Conservation (phyloP, 2,329 filamentous ascomycete species). For the Fusarium neocosmosporiellum region DNA sequence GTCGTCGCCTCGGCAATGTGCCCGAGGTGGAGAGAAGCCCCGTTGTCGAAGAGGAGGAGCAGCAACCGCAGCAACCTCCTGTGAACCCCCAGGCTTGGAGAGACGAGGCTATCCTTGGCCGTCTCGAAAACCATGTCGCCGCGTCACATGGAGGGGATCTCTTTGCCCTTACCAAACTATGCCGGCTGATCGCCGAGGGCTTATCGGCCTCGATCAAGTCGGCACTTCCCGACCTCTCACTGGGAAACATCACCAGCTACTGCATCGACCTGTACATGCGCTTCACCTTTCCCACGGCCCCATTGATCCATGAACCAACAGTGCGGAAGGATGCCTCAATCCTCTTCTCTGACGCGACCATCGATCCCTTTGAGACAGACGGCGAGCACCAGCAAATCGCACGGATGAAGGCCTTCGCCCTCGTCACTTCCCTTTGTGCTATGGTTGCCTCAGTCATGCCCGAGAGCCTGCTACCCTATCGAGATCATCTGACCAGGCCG, state of each 20-base stretch:
- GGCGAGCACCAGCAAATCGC: not conserved
- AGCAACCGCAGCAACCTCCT: not conserved
- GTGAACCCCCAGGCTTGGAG: not conserved
- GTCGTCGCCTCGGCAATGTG: not conserved
- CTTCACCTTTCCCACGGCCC: not conserved
- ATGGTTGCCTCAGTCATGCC: not conserved
- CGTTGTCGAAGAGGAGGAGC: not conserved
- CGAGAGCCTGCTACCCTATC: not conserved
- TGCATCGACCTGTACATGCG: not conserved
- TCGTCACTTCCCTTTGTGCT: not conserved
- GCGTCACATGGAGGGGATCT: not conserved
- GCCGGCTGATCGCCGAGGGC: not conserved
- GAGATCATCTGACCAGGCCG: not conserved
- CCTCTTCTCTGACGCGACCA: not conserved
- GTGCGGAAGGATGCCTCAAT: not conserved
- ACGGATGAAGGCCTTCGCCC: not conserved
- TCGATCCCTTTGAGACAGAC: not conserved
- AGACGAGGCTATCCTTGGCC: not conserved
- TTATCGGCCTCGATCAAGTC: not conserved
- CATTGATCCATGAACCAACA: not conserved
- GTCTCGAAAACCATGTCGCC: not conserved
- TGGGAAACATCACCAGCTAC: not conserved
- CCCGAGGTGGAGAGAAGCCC: not conserved
- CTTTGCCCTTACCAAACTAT: not conserved
- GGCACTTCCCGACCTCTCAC: not conserved